These are phyloP conservation scores for Ophiostoma fasciatum DNA, from an alignment of 2,329 filamentous ascomycete species.

Conservation along the genomic window DNA sequence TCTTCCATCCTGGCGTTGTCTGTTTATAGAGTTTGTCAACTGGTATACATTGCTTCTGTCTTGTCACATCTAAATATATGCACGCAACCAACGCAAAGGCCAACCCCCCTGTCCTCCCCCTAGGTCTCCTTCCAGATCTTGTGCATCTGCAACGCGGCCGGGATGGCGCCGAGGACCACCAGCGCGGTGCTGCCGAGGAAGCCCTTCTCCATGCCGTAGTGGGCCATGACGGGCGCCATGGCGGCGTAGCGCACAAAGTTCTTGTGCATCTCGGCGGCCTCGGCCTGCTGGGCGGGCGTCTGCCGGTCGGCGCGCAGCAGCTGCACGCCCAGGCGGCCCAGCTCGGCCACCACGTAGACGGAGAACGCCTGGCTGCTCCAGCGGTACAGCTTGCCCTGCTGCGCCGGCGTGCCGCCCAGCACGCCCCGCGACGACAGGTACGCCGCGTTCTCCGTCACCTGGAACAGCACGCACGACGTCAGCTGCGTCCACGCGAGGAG, in stretches of 20 bases:
- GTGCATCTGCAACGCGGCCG: slow-evolving; percentile 29
- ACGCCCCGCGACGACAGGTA: slow-evolving; percentile 64
- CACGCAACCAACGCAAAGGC: background rate
- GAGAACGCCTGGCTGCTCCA: slow-evolving; percentile 75
- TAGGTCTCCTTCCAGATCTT: slow-evolving; percentile 29
- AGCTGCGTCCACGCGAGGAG: slow-evolving; percentile 55
- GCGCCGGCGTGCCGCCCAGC: slow-evolving; percentile 39
- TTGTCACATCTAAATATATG: background rate
- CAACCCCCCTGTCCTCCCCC: background rate
- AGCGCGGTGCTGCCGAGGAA: slow-evolving; percentile 26
- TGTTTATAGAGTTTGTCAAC: too few species aligned
- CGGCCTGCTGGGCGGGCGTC: slow-evolving; percentile 29
- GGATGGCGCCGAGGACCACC: slow-evolving; percentile 28
- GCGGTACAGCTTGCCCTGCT: slow-evolving; percentile 45
- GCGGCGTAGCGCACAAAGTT: slow-evolving; percentile 54
- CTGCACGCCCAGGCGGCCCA: slow-evolving; percentile 46
- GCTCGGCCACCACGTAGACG: slow-evolving; percentile 61
- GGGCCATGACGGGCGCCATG: slow-evolving; percentile 70
- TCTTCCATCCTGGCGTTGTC: too few species aligned
- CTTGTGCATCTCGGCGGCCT: slow-evolving; percentile 42
- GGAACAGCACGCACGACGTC: slow-evolving; percentile 51
- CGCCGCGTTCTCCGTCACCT: slow-evolving; percentile 69
- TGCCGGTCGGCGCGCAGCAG: slow-evolving; percentile 20
- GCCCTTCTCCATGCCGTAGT: slow-evolving; percentile 64
- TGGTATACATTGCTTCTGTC: background rate